A percentile compares a stretch with the other conserved stretches of the same genome.
Conservation (phyloP, 2,329 filamentous ascomycete species). For the Alternaria longipes region DNA sequence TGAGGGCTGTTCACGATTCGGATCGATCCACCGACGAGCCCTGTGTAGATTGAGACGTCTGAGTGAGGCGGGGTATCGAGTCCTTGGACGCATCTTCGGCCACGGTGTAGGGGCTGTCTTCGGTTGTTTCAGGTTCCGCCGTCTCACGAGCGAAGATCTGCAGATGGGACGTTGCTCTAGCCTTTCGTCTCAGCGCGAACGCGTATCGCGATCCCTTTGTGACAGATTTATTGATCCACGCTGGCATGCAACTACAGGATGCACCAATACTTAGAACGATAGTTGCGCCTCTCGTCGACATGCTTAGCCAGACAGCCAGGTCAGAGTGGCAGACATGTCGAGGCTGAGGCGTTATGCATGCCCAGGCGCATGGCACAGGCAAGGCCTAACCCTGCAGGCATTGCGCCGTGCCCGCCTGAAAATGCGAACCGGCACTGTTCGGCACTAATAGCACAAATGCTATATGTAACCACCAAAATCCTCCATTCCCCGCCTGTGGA, state of each 20-base stretch:
- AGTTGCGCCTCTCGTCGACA: neutral
- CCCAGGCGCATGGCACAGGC: constrained; percentile 12
- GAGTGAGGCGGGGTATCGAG: constrained; percentile 32
- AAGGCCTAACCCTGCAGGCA: constrained; percentile 27
- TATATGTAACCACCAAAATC: constrained; percentile 12
- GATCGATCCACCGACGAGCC: constrained; percentile 19
- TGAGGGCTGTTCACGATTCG: constrained; percentile 20
- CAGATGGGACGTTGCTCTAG: constrained; percentile 32
- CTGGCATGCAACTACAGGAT: constrained; percentile 6
- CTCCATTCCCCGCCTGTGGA: constrained; percentile 7
- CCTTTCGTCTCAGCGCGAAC: constrained; percentile 14
- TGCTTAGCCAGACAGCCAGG: constrained; percentile 13
- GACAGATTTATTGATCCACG: constrained; percentile 6
- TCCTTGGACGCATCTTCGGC: constrained; percentile 23
- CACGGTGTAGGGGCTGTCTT: constrained; percentile 25
- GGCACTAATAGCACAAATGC: constrained; percentile 27
- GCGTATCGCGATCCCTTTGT: constrained; percentile 8
- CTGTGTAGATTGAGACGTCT: constrained; percentile 25
- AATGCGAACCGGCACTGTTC: constrained; percentile 28
- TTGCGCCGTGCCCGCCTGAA: constrained; percentile 30
- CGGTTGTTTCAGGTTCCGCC: constrained; percentile 40
- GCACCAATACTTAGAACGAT: neutral
- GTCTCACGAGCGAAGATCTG: constrained; percentile 34
- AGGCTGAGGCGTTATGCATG: constrained; percentile 1
- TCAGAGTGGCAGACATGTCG: constrained; percentile 20